Conservation (phyloP, 495 filamentous ascomycete genomes). For the Talaromyces ruber region DNA sequence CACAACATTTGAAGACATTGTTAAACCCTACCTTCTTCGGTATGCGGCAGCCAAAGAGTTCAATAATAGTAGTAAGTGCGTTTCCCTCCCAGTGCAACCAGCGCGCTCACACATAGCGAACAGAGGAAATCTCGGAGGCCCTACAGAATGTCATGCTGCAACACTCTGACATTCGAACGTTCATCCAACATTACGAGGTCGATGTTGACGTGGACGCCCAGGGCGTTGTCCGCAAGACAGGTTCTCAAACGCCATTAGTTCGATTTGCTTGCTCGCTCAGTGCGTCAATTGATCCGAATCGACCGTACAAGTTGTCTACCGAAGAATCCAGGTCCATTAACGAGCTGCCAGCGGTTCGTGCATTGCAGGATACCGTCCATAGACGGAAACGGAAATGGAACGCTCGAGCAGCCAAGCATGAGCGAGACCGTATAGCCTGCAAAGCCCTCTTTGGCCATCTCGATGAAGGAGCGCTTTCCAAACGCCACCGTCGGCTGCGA, state of each 20-base stretch:
- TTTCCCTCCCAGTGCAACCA: background rate
- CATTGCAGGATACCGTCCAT: constrained; percentile 10
- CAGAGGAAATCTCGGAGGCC: constrained; percentile 21
- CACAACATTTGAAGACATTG: constrained; percentile 15
- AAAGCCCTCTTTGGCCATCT: constrained; percentile 3
- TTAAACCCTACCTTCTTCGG: constrained; percentile 15
- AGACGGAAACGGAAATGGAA: constrained; percentile 4
- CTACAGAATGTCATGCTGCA: constrained; percentile 25
- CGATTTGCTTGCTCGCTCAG: constrained; percentile 17
- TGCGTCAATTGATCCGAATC: constrained; percentile 17
- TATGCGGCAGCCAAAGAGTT: constrained; percentile 15
- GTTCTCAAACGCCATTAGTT: constrained; percentile 21
- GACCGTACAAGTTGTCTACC: constrained; percentile 14
- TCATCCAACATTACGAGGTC: constrained; percentile 22
- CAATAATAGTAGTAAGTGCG: constrained; percentile 14
- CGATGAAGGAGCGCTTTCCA: background rate
- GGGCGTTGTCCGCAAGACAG: constrained; percentile 19
- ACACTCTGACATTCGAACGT: constrained; percentile 19
- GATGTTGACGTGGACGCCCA: constrained; percentile 22
- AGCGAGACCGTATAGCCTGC: background rate
- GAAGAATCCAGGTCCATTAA: constrained; percentile 16
- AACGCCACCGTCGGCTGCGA: background rate
- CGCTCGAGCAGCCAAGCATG: background rate
- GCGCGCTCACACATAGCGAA: constrained; percentile 5
- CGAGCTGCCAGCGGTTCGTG: constrained; percentile 10